Evolutionary conservation across 2,329 filamentous ascomycete genomes (phyloP), one percentile per base, ranked within the genome.

Genomic region (Nectriaceae sp.): DNA sequence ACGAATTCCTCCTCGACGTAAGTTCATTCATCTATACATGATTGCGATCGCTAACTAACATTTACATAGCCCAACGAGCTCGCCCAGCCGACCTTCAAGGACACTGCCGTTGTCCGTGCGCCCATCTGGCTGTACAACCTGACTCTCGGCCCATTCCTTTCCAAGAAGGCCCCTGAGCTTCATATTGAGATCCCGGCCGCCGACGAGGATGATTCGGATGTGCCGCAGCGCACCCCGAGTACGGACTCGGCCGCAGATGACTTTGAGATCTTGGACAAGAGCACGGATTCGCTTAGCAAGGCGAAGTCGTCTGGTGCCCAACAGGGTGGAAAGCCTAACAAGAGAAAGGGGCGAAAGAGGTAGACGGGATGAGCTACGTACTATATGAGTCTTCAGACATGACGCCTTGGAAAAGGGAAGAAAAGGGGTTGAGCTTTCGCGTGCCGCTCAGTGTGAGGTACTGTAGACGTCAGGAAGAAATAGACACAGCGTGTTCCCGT

Each of bases 1-100:
- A 88, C 58, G 90, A 97, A 66, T 96, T 87, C 65, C 75, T 97
- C 55, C 84, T 99, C 51, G 93, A 99, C 67, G 85, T 97, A 73
- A 78, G 88, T 81, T 43, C 37, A 39, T 39, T 10, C n/a, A 5
- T 5, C 26, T 46, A 4, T 43, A 8, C 20, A 13, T 33, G 24
- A 20, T 22, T n/a, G 16, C n/a, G 36, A 8, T 38, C 45, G 18
- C 5, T 45, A 52, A 40, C 61, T 66, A 59, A 67, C 53, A 41
- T 39, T n/a, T 26, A 21, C 42, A 29, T 53, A 93, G 89, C 83
- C 84, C 63, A 82, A 91, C 50, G 90, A 97, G 68, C 85, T 99
- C 51, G 77, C 80, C 38, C 75, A 79, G 56, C 94, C 94, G 1
- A 88, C 86, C 3, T 73, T 97, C 68, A 81, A 73, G 54, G 89